phyloP scores from a whole-genome alignment of 768 basidiomycete species.

The Clathrus columnatus region DNA sequence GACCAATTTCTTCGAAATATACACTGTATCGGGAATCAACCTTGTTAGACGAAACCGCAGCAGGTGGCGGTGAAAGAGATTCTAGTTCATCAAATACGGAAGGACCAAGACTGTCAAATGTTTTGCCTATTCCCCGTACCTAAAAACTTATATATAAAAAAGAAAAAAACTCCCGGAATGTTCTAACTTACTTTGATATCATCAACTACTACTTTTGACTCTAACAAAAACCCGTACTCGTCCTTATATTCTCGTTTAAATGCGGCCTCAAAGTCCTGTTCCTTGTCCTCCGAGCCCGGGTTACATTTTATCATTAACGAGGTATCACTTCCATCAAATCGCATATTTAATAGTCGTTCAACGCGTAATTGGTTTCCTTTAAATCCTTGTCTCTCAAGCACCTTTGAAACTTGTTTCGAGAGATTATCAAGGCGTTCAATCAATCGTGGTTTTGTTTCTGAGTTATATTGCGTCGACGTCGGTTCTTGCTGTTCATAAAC shows the following conservation, averaged over 20 bases:
- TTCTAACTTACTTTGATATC: constrained; percentile 63
- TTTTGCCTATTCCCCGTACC: constrained; percentile 88
- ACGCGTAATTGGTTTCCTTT: constrained; percentile 57
- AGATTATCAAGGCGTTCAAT: constrained; percentile 62
- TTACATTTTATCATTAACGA: constrained; percentile 68
- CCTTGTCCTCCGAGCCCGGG: constrained; percentile 29
- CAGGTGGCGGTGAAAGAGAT: constrained; percentile 33
- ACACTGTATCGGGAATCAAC: constrained; percentile 54
- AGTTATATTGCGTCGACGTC: constrained; percentile 67
- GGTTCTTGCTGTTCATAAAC: constrained; percentile 88
- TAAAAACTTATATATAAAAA: constrained; percentile 19
- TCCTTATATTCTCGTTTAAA: constrained; percentile 76
- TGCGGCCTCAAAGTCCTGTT: constrained; percentile 62
- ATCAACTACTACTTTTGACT: constrained; percentile 83
- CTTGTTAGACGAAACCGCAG: constrained; percentile 25
- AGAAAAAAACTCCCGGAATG: neutral
- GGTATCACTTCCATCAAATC: constrained; percentile 91
- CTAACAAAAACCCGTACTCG: constrained; percentile 88
- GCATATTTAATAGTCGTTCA: constrained; percentile 86
- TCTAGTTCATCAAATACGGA: constrained; percentile 73
- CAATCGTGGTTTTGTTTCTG: constrained; percentile 46
- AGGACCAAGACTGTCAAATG: constrained; percentile 70
- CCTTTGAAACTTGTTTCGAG: constrained; percentile 48
- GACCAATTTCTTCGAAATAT: constrained; percentile 75
- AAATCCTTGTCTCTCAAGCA: constrained; percentile 78